Conservation (phyloP, 2,329 filamentous ascomycete species). For the Verticillium klebahnii region DNA sequence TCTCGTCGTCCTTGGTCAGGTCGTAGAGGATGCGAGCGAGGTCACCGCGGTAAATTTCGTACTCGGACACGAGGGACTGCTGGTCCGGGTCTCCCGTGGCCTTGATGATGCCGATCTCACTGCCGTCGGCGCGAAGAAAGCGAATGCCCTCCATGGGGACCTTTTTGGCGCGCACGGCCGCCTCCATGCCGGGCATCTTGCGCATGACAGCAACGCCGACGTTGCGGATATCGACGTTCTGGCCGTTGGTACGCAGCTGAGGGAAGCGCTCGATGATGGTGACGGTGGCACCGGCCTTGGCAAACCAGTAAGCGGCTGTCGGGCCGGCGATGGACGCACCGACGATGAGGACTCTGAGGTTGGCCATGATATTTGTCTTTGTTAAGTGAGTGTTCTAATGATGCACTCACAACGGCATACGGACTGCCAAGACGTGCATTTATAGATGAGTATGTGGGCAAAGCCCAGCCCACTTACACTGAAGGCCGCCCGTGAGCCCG, state of each 20-base stretch:
- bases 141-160: conserved; percentile 35
- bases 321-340: conserved; percentile 29
- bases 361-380: conserved; percentile 5
- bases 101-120: conserved; percentile 27
- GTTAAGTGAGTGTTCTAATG: not conserved
- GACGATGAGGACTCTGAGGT: conserved; percentile 19
- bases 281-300: conserved; percentile 13
- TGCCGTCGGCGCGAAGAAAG: conserved; percentile 31
- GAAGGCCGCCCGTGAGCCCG: not conserved
- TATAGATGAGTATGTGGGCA: not conserved
- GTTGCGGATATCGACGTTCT: conserved; percentile 32
- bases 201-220: conserved; percentile 30
- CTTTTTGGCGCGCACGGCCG: conserved; percentile 21
- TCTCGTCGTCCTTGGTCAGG: conserved; percentile 15
- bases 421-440: not conserved
- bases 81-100: conserved; percentile 30
- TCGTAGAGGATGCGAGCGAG: conserved; percentile 39
- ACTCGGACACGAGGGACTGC: conserved; percentile 40
- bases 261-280: conserved; percentile 35
- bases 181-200: conserved; percentile 33
- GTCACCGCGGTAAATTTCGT: conserved; percentile 52
- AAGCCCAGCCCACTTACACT: not conserved
- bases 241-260: conserved; percentile 19
- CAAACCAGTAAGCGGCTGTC: conserved; percentile 16
- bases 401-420: not conserved